Base-by-base conservation (phyloP, 768 basidiomycete genomes). In the Leccinum olivaceopallidum region DNA sequence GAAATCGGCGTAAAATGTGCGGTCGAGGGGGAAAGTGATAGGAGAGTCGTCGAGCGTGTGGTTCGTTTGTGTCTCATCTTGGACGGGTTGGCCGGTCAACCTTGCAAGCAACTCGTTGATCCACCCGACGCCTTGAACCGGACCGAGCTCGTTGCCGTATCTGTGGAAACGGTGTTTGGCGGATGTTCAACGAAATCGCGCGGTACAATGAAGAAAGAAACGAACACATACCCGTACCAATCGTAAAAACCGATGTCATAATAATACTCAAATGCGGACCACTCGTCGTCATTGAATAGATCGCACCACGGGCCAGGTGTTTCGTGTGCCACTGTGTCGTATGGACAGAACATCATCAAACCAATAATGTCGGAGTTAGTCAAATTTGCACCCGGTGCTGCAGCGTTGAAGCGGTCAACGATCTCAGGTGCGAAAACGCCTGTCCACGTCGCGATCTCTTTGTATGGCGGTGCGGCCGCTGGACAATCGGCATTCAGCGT, bases 81-180 rank as follows among this genome's bases (percentile, higher is more conserved):
- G 71, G 28, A 92, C 88, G 2, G 85, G 82, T 14, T 70, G 71
- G 18, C 79, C 79, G 0, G 88, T 90, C 50, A 94, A 79, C 10
- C 94, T 83, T 0, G 92, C 90, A 24, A 95, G 75, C 22, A 95
- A 83, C 75, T 94, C 94, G 71, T 94, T 94, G 68, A 90, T 77
- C 72, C 89, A 95, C 4, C 93, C 94, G 3, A 94, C 88, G 28
- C 91, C 91, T 71, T 91, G 90, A 6, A 92, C 85, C 2, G 75
- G 85, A 0, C 91, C 90, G 0, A 91, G 78, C 2, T 70, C 66
- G 56, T 85, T 83, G 9, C 90, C 91, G 59, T 89, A 84, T 22
- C 88, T 88, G n/a, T 48, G 18, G 39, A n/a, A 42, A 42, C 16
- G 39, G 39, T 42, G 18, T 42, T 42, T 16, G 18, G 39, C 14